These are phyloP conservation scores for Violaceomyces palustris DNA, from an alignment of 1,284 basidiomycete genomes.

Conservation along the genomic window DNA sequence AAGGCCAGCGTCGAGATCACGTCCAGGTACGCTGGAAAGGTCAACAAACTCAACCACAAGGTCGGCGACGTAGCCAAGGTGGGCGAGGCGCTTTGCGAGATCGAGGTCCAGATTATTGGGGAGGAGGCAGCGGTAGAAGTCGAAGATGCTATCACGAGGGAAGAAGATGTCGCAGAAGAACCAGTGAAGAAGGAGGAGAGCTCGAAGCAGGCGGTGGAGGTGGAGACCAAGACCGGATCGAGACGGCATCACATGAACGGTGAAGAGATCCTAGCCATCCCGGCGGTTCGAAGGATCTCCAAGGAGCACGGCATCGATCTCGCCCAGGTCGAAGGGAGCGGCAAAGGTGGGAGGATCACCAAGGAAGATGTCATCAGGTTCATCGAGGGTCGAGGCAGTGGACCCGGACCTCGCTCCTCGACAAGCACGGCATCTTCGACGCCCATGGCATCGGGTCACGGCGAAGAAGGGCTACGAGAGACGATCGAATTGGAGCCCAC, in stretches of 20 bases:
- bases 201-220: no score
- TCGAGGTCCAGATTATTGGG: no score
- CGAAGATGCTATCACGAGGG: slow-evolving; percentile 14
- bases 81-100: slow-evolving; percentile 73
- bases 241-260: slow-evolving; percentile 7
- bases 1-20: slow-evolving; percentile 93
- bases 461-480: no score
- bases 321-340: slow-evolving; percentile 63
- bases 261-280: slow-evolving; percentile 59
- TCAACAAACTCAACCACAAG: slow-evolving; percentile 68
- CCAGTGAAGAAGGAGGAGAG: slow-evolving; percentile 45
- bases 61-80: slow-evolving; percentile 84
- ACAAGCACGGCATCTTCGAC: no score
- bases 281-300: slow-evolving; percentile 73
- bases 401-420: no score
- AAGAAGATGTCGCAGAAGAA: slow-evolving; percentile 18
- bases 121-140: slow-evolving; percentile 60
- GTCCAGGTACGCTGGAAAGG: slow-evolving; percentile 73
- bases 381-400: no score
- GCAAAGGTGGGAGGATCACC: slow-evolving; percentile 70
- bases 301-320: slow-evolving; percentile 63
- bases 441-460: no score
- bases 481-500: slow-evolving; percentile 35
- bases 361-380: slow-evolving; percentile 62
- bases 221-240: no score